Conservation (phyloP, 208 protist genomes). For the Acanthamoeba royreba region DNA sequence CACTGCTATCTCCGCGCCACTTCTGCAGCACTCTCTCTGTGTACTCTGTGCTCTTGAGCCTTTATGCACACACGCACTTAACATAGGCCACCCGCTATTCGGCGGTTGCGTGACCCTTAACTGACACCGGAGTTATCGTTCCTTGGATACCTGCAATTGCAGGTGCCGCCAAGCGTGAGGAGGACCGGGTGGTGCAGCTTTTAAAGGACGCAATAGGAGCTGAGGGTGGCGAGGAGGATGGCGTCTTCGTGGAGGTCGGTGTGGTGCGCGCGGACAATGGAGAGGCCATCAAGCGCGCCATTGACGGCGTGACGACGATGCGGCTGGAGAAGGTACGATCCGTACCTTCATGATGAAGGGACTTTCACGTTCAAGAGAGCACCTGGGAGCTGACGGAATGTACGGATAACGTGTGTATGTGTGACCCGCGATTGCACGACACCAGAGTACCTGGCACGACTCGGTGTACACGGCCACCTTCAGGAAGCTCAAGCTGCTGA, state of each 20-base stretch:
- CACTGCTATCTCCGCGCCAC: too few relatives aligned
- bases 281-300: not conserved
- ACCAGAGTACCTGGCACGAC: not conserved
- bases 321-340: not conserved
- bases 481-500: constrained; percentile 14
- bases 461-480: not conserved
- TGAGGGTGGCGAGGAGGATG: not conserved
- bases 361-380: not conserved
- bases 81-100: too few relatives aligned
- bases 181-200: not conserved
- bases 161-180: not conserved
- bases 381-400: too few relatives aligned
- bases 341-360: not conserved
- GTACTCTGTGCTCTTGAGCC: too few relatives aligned
- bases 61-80: too few relatives aligned
- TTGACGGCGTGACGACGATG: not conserved
- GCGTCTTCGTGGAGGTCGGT: not conserved
- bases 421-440: not conserved
- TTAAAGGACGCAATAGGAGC: too few relatives aligned
- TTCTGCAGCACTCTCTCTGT: too few relatives aligned
- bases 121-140: too few relatives aligned
- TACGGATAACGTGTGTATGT: not conserved
- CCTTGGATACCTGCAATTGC: too few relatives aligned
- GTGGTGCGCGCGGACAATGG: not conserved
- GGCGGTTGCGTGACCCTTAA: too few relatives aligned